Conservation (phyloP, 257 asterid species). For the Nicotiana knightiana region DNA sequence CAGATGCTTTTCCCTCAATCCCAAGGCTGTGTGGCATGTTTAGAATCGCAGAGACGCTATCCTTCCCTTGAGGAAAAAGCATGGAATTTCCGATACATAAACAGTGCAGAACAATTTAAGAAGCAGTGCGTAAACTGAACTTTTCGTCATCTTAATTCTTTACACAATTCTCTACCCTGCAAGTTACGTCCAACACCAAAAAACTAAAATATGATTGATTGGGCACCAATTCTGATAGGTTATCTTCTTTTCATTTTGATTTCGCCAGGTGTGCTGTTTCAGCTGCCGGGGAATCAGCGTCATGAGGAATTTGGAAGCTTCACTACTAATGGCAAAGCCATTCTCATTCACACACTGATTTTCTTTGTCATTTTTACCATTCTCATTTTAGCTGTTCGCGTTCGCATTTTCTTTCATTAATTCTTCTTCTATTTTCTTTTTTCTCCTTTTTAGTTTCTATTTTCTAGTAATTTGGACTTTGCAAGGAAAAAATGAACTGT, state of each 20-base stretch:
- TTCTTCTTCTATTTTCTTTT: neutral
- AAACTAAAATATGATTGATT: constrained; percentile 33
- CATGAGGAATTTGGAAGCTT: constrained; percentile 47
- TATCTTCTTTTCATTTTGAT: constrained; percentile 40
- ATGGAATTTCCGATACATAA: neutral
- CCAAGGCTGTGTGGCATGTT: neutral
- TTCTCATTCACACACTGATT: constrained; percentile 43
- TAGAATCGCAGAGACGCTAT: neutral
- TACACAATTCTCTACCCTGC: neutral
- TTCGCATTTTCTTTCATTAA: constrained; percentile 32
- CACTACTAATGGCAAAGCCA: constrained; percentile 45
- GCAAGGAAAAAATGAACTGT: too few relatives aligned
- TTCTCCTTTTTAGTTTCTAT: neutral
- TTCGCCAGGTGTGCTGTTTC: constrained; percentile 55
- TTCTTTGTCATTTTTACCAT: constrained; percentile 42
- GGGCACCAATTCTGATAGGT: constrained; percentile 48
- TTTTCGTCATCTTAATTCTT: neutral
- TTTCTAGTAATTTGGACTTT: neutral
- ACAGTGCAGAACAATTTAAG: neutral
- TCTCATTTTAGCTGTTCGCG: constrained; percentile 40
- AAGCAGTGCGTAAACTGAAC: neutral
- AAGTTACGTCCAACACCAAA: neutral
- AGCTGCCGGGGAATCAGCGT: constrained; percentile 45
- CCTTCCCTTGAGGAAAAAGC: neutral
- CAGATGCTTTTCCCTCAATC: neutral